phyloP scores from a whole-genome alignment of 371 early-diverging fungal genomes.

The Rhizopus stolonifer region DNA sequence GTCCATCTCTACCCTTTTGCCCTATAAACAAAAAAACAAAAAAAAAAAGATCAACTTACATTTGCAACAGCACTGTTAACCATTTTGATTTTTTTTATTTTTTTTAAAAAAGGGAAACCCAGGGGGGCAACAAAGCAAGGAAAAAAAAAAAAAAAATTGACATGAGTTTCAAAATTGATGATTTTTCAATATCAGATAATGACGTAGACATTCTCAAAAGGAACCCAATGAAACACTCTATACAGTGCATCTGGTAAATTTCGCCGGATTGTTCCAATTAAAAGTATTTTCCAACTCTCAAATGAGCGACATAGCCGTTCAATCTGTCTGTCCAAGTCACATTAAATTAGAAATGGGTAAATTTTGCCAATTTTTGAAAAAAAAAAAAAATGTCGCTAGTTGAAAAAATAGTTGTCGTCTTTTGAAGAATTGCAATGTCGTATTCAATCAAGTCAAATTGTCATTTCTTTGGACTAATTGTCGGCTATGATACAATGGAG shows the following conservation, averaged over 20 bases:
- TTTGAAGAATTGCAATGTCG: too few relatives aligned
- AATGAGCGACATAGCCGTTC: constrained; percentile 54
- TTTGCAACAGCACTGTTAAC: constrained; percentile 48
- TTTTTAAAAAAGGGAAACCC: constrained; percentile 1
- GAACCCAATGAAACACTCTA: too few relatives aligned
- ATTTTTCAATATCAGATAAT: neutral
- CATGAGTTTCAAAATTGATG: constrained; percentile 1
- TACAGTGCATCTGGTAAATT: too few relatives aligned
- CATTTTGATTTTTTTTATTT: constrained; percentile 19
- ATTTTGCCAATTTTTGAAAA: too few relatives aligned
- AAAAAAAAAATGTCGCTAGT: neutral
- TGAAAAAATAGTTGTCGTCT: too few relatives aligned
- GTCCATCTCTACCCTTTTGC: neutral
- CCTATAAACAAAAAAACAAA: too few relatives aligned
- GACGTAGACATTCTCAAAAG: neutral
- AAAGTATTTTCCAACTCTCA: constrained; percentile 60
- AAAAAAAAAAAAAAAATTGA: neutral
- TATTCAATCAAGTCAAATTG: too few relatives aligned
- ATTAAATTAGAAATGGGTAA: too few relatives aligned
- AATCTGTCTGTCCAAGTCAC: constrained; percentile 37
- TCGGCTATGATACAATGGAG: too few relatives aligned
- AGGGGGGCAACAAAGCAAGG: constrained; percentile 2
- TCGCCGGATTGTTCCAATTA: constrained; percentile 64
- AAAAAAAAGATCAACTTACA: constrained; percentile 27
- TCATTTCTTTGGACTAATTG: too few relatives aligned